Base-by-base conservation (phyloP, 768 basidiomycete species). In the Leccinum longicurvipes region DNA sequence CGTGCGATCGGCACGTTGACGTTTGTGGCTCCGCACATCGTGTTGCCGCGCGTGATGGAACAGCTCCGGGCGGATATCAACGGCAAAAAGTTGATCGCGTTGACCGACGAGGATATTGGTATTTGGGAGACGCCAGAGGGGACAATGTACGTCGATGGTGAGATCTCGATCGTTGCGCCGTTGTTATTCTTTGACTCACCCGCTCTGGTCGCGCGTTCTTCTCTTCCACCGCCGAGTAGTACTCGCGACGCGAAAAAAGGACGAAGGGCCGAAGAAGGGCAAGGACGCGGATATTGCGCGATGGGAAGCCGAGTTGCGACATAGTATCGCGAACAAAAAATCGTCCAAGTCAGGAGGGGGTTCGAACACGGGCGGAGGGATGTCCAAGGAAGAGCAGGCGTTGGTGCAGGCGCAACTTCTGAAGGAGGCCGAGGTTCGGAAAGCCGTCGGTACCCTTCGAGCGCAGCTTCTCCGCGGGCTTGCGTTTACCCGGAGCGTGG, bases 301-400 rank as follows among this genome's bases (percentile, higher is more conserved):
- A 65, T 99, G 96, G 96, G 97, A 99, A 58, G 88, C 86, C 25
- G 95, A 99, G 57, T 76, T 96, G n/a, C 83, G 94, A 10, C 86
- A 90, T 61, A 84, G 87, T 0, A 76, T 98, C 1, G 90, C 91
- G 6, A 82, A 74, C 53, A 98, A 98, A 76, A 92, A 91, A 50
- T 15, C 19, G 2, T 31, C 42, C 53, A 65, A 68, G 79, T 12
- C 34, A 0, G 49, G 44, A 6, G 28, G 82, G 10, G 71, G 78
- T 1, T 66, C 71, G 2, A 62, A 76, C 2, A 74, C 72, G 6
- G 29, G 27, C 8, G 76, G 76, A 0, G 54, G 60, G 1, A 70
- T 98, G 17, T 91, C 90, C 1, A 98, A 93, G 67, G 86, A 89
- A 56, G 92, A 97, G 56, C 85, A 89, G 57, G 86, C 84, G 0